A percentile compares a stretch with the other conserved stretches of the same genome.
Conservation (phyloP, 805 yeast species). For the Pichia membranifaciens region DNA sequence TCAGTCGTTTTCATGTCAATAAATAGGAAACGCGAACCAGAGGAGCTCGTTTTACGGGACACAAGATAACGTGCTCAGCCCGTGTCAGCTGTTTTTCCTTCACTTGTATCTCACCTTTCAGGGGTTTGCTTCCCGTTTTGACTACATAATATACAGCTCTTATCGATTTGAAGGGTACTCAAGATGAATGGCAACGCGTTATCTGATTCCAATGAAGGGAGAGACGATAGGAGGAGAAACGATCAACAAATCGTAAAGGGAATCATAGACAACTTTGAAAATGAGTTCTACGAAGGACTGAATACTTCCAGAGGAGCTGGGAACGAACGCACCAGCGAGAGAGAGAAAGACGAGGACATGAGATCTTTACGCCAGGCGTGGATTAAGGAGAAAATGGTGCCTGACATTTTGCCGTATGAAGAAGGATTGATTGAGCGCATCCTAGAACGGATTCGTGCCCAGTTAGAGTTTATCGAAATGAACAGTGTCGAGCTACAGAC, state of each 20-base stretch:
- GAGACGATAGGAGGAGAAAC: too few relatives aligned
- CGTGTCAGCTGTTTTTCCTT: too few relatives aligned
- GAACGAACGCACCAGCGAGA: not conserved
- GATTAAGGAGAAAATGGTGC: slow-evolving; percentile 81
- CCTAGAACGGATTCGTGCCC: slow-evolving; percentile 53
- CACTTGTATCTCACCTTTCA: too few relatives aligned
- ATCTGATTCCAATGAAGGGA: too few relatives aligned
- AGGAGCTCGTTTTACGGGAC: too few relatives aligned
- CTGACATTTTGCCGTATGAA: slow-evolving; percentile 78
- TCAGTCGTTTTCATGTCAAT: too few relatives aligned
- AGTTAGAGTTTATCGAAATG: slow-evolving; percentile 69
- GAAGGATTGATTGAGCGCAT: slow-evolving; percentile 51
- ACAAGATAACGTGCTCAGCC: too few relatives aligned
- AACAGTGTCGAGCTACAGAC: slow-evolving; percentile 74
- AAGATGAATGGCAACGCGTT: too few relatives aligned
- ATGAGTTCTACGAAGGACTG: slow-evolving; percentile 8
- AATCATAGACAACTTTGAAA: slow-evolving; percentile 61
- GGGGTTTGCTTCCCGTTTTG: too few relatives aligned
- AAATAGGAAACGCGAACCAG: too few relatives aligned
- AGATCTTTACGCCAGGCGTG: slow-evolving; percentile 53
- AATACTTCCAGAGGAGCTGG: not conserved
- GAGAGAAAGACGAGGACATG: slow-evolving; percentile 27
- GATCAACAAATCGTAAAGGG: slow-evolving; percentile 51
- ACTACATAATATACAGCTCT: too few relatives aligned
- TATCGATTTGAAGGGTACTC: too few relatives aligned